Conservation (phyloP, 2,329 filamentous ascomycete species). For the Colletotrichum sp. region DNA sequence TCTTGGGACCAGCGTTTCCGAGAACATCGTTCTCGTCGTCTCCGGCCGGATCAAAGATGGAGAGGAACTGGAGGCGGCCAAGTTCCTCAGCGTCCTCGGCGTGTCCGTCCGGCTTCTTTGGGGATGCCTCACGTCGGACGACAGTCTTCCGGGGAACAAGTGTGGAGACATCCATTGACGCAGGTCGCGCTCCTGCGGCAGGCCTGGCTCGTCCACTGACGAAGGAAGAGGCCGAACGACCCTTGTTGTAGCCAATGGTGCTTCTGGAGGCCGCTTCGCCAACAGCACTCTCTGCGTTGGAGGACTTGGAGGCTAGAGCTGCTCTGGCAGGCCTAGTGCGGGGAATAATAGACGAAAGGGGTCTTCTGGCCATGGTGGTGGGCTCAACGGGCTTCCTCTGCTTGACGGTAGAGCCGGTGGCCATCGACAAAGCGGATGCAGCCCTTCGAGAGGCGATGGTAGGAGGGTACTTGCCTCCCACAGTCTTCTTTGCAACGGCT, state of each 20-base stretch:
- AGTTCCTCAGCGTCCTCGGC: constrained; percentile 36
- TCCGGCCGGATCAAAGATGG: constrained; percentile 60
- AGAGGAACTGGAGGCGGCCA: constrained; percentile 57
- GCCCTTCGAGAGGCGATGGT: constrained; percentile 54
- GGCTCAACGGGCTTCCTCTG: constrained; percentile 21
- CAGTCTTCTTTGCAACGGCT: constrained; percentile 25
- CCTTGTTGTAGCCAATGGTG: constrained; percentile 86
- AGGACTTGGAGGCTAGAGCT: constrained; percentile 47
- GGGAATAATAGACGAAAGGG: constrained; percentile 34
- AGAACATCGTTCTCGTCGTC: constrained; percentile 49
- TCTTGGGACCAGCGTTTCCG: constrained; percentile 26
- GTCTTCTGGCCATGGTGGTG: constrained; percentile 25
- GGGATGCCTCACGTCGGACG: constrained; percentile 16
- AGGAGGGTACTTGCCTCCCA: constrained; percentile 17
- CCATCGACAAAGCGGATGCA: constrained; percentile 56
- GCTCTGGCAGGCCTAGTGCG: constrained; percentile 39
- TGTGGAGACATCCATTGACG: background rate
- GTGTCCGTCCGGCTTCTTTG: constrained; percentile 4
- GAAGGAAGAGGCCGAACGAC: constrained; percentile 61
- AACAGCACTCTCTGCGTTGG: constrained; percentile 61
- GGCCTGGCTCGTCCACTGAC: constrained; percentile 31
- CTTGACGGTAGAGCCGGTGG: constrained; percentile 26
- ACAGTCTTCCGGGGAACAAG: background rate
- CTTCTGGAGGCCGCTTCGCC: constrained; percentile 75
- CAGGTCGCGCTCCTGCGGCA: constrained; percentile 9